These are phyloP conservation scores for Triticum dicoccoides DNA, from an alignment of 176 grass and related monocot species.

Conservation along the genomic window DNA sequence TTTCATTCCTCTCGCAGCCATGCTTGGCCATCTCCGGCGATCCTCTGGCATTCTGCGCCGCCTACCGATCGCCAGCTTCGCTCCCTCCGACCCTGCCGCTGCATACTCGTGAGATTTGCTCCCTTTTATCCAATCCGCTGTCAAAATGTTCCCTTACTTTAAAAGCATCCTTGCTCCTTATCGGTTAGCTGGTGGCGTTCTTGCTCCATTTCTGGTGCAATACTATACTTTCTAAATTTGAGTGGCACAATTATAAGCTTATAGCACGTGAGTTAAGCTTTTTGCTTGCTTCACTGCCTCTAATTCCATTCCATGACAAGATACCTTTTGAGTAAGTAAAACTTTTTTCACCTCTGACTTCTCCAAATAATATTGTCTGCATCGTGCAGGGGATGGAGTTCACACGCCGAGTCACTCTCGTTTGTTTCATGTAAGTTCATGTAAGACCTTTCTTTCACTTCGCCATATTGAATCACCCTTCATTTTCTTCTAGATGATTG, in stretches of 20 bases:
- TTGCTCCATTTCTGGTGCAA: not conserved
- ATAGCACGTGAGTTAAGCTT: not conserved
- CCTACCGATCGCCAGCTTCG: not conserved
- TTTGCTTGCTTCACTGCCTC: not conserved
- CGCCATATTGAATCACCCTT: not conserved
- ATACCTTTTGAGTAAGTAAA: not conserved
- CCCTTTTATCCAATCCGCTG: not conserved
- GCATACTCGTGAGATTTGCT: not conserved
- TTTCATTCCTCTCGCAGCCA: not conserved
- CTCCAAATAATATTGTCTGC: not conserved
- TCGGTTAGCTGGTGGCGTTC: not conserved
- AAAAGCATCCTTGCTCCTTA: not conserved
- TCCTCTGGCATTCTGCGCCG: not conserved
- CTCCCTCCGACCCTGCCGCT: not conserved
- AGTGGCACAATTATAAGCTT: not conserved
- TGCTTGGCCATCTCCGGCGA: conserved; percentile 40
- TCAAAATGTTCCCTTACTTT: not conserved
- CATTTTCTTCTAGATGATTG: conserved; percentile 11
- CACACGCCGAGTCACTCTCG: not conserved
- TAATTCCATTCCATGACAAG: not conserved
- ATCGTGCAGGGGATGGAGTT: conserved; percentile 15
- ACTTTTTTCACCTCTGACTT: not conserved
- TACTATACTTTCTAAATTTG: not conserved
- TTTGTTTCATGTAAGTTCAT: not conserved
- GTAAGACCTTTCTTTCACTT: not conserved